Evolutionary conservation across 768 basidiomycete genomes (phyloP), one percentile per base, ranked within the genome.

Genomic region (Russula abietina): DNA sequence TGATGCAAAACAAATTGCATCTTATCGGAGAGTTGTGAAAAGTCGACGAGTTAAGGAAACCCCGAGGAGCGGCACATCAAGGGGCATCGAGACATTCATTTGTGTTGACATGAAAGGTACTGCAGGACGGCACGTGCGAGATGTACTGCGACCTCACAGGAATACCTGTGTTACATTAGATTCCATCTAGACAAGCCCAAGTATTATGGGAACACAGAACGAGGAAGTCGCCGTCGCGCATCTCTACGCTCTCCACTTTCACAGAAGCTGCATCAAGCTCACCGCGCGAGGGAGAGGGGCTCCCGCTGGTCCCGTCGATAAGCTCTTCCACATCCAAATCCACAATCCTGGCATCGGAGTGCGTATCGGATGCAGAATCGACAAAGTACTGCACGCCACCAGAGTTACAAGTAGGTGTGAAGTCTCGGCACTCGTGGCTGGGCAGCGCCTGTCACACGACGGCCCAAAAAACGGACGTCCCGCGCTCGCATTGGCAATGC

Each of bases 291-390:
- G 50, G n/a, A 17, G 30, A 46, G 14, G 17, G 19, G 19, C n/a
- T 24, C 14, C n/a, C 4, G 10, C 43, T 8, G 9, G 7, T 36
- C n/a, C 22, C n/a, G 7, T 4, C 24, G n/a, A 58, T 33, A 11
- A 57, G 56, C 36, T 59, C 62, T 14, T 58, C 62, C n/a, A 63
- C 45, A 28, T 59, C 57, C n/a, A 63, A 36, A 28, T 59, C 57
- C n/a, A 63, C 38, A 17, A 28, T 45, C 7, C 58, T 26, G 33
- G 22, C n/a, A 17, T 30, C 28, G 14, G 30, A 32, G 28, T 14
- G 52, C 6, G 1, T 22, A 2, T 36, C 52, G n/a, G n/a, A n/a
- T n/a, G n/a, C n/a, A n/a, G n/a, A 50, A n/a, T 52, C 32, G 28
- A 51, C 14, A 10, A 17, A 14, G 48, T 17, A 28, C 26, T 26